Conservation (phyloP, 768 basidiomycete genomes). For the Leucosporidium creatinivorum region DNA sequence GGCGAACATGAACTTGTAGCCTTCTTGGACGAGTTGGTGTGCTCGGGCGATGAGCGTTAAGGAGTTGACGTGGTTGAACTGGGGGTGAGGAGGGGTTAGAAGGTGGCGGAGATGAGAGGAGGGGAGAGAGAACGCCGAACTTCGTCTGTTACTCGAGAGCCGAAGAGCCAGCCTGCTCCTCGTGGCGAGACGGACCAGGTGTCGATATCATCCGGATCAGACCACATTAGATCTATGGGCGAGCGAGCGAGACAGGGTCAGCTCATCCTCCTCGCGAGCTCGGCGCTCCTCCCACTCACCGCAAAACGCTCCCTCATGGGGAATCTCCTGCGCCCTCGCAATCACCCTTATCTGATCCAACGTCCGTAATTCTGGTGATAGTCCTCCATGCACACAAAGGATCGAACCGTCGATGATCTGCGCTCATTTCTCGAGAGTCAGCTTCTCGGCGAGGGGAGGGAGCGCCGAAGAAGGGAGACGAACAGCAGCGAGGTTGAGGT, state of each 20-base stretch:
- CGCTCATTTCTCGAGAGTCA: not conserved
- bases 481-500: slow-evolving; percentile 87
- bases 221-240: slow-evolving; percentile 86
- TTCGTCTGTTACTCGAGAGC: slow-evolving; percentile 74
- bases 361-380: slow-evolving; percentile 91
- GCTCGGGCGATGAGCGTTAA: slow-evolving; percentile 84
- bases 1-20: slow-evolving; percentile 48
- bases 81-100: not conserved
- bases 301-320: slow-evolving; percentile 49
- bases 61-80: slow-evolving; percentile 91
- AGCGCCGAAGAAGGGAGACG: slow-evolving; percentile 36
- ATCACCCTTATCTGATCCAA: slow-evolving; percentile 89
- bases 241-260: slow-evolving; percentile 6
- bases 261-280: too few relatives aligned
- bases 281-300: slow-evolving; percentile 36
- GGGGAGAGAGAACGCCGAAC: slow-evolving; percentile 43
- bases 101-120: not conserved
- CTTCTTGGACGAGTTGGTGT: slow-evolving; percentile 93
- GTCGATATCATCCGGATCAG: slow-evolving; percentile 80
- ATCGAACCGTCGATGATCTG: slow-evolving; percentile 91
- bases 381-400: slow-evolving; percentile 89
- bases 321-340: slow-evolving; percentile 51
- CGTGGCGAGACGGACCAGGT: slow-evolving; percentile 96
- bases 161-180: slow-evolving; percentile 94
- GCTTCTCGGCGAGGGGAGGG: not conserved